A percentile compares a stretch with the other conserved stretches of the same genome.
phyloP scores from a whole-genome alignment of 1,284 basidiomycete species.

The Rhodofomes roseus region DNA sequence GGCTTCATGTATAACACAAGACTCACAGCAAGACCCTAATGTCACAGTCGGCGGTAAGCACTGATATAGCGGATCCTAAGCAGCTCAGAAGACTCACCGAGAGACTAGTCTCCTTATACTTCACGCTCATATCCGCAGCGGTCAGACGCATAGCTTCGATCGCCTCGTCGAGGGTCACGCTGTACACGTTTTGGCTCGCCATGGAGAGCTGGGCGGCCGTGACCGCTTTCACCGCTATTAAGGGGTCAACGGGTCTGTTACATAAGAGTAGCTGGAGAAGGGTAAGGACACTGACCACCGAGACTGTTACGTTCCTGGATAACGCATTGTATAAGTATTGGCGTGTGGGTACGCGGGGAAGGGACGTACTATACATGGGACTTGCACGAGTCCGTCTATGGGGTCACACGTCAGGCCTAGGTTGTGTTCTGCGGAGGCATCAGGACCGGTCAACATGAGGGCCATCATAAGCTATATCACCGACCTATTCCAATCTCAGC shows the following conservation, averaged over 20 bases:
- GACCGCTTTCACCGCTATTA: constrained; percentile 78
- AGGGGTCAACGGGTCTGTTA: neutral
- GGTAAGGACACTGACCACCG: constrained; percentile 50
- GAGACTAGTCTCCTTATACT: constrained; percentile 91
- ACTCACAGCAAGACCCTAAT: constrained; percentile 63
- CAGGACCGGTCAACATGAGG: neutral
- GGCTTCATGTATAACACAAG: constrained; percentile 4
- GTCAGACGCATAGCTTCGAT: constrained; percentile 95
- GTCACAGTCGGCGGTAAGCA: constrained; percentile 2
- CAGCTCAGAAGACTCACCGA: constrained; percentile 48
- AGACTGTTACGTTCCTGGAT: constrained; percentile 81
- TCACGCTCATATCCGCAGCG: constrained; percentile 82
- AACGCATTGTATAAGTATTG: constrained; percentile 1
- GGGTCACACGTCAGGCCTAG: constrained; percentile 91
- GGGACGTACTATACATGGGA: constrained; percentile 83
- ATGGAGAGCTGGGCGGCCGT: constrained; percentile 94
- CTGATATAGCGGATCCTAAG: neutral
- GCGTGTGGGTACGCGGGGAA: neutral
- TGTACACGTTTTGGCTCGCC: constrained; percentile 84
- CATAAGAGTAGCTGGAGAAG: neutral
- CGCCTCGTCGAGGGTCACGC: constrained; percentile 90
- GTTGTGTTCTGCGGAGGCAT: constrained; percentile 65
- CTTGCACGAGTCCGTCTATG: constrained; percentile 89
- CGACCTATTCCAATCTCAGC: constrained; percentile 92
- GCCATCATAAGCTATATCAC: constrained; percentile 8